Base-by-base conservation (phyloP, 106 monocot species). In the Acorus calamus region DNA sequence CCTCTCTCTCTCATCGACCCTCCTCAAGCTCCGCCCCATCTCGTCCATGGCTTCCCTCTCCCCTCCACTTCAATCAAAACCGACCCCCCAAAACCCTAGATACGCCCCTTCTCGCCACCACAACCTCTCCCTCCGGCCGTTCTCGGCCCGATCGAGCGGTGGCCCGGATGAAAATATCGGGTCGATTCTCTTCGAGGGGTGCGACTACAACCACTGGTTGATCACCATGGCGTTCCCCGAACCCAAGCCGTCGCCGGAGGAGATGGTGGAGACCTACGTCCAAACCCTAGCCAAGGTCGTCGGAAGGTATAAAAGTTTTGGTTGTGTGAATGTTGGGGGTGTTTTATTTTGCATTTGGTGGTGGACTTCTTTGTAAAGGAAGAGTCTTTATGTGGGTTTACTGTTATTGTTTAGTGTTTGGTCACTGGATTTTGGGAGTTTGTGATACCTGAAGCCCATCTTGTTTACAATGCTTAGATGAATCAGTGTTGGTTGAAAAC, bases 181-280 rank as follows among this genome's bases (percentile, higher is more conserved):
- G 5, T 89, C 89, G 55, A 89, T 93, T 55, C 71, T 94, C 47
- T 94, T 94, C 69, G 93, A 94, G 70, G 93, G 89, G 2, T 89
- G 89, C 57, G 93, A 94, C 66, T 91, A 91, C 70, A 96, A 96
- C 66, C 96, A 96, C 76, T 96, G 96, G 90, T 78, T 96, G 44
- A 91, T 96, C 68, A 96, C 96, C 6, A 88, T 96, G 66, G 87
- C 87, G 50, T 96, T 96, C 74, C 87, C 90, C 42, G 90, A 85
- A 14, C 89, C 93, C 43, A 71, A 74, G 46, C 94, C 87, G 9
- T 72, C 87, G 13, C 74, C 69, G 0, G 94, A 96, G 71, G 82
- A 96, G 80, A 96, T 96, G 94, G 78, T 96, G n/a, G 90, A 90
- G 74, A 84, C 87, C 56, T 96, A 96, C 56, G 80, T 96, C 14